Evolutionary conservation across 1,284 basidiomycete genomes (phyloP).

Genomic region (Cutaneotrichosporon sp.): DNA sequence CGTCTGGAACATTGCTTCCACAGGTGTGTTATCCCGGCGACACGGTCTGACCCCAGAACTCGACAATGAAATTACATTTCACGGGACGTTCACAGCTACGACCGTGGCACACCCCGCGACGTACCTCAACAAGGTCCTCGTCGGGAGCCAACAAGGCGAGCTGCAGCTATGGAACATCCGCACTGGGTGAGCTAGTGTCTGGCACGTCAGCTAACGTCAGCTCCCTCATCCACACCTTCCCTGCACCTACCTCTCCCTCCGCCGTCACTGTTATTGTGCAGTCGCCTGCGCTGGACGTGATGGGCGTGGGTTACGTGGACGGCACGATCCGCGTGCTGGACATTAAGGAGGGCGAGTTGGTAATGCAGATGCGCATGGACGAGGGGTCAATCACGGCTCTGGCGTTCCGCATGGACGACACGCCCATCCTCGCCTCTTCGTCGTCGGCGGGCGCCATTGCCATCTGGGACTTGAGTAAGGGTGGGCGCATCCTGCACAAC

Average conservation of each 20-base stretch:
- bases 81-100: slow-evolving; percentile 66
- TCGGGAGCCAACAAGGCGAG: slow-evolving; percentile 73
- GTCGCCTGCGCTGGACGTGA: slow-evolving; percentile 91
- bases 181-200: slow-evolving; percentile 58
- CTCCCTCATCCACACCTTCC: slow-evolving; percentile 51
- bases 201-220: slow-evolving; percentile 26
- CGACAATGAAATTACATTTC: slow-evolving; percentile 56
- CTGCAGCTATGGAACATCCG: slow-evolving; percentile 93
- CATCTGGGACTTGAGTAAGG: slow-evolving; percentile 80
- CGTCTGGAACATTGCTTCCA: slow-evolving; percentile 66
- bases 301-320: slow-evolving; percentile 82
- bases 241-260: slow-evolving; percentile 40
- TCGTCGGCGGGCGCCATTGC: slow-evolving; percentile 83
- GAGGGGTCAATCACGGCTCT: slow-evolving; percentile 69
- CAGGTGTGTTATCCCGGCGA: slow-evolving; percentile 50
- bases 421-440: slow-evolving; percentile 75
- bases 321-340: slow-evolving; percentile 87
- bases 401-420: slow-evolving; percentile 84
- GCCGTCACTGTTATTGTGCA: slow-evolving; percentile 76
- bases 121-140: slow-evolving; percentile 91
- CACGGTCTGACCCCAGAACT: slow-evolving; percentile 22
- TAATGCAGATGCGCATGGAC: slow-evolving; percentile 79
- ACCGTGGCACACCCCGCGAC: slow-evolving; percentile 87
- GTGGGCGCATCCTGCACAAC: slow-evolving; percentile 74
- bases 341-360: slow-evolving; percentile 76